Evolutionary conservation across 2,329 filamentous ascomycete genomes (phyloP).

Genomic region (Chaetomium sp.): DNA sequence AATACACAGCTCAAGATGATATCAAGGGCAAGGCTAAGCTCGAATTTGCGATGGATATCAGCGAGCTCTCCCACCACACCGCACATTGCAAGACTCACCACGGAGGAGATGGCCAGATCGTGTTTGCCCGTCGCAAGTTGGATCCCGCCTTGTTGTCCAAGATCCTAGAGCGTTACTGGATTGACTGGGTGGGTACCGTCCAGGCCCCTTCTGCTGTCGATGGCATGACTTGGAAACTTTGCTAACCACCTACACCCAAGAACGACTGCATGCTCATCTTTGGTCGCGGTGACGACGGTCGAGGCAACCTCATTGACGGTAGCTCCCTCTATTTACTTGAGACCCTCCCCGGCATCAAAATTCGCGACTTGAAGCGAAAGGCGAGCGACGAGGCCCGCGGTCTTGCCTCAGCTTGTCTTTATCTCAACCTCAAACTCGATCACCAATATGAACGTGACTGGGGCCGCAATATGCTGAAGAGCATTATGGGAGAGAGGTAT

Average conservation of each 20-base stretch:
- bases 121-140: constrained; percentile 4
- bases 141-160: background rate
- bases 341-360: constrained; percentile 9
- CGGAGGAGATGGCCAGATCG: background rate
- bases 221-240: background rate
- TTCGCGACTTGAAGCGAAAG: background rate
- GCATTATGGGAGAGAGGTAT: background rate
- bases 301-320: constrained; percentile 4
- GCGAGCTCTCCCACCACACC: background rate
- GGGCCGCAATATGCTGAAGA: background rate
- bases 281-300: background rate
- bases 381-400: background rate
- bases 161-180: constrained; percentile 6
- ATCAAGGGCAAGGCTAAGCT: too few species aligned
- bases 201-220: background rate
- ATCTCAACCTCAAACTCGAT: constrained; percentile 9
- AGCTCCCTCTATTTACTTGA: constrained; percentile 4
- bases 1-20: background rate
- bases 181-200: constrained; percentile 10
- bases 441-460: background rate
- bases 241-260: background rate
- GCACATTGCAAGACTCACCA: background rate
- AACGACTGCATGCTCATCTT: constrained; percentile 14
- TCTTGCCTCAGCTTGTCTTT: constrained; percentile 1
- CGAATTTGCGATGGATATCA: background rate